Evolutionary conservation across 345 rosid species (phyloP).

Genomic region (Syzygium aqueum): DNA sequence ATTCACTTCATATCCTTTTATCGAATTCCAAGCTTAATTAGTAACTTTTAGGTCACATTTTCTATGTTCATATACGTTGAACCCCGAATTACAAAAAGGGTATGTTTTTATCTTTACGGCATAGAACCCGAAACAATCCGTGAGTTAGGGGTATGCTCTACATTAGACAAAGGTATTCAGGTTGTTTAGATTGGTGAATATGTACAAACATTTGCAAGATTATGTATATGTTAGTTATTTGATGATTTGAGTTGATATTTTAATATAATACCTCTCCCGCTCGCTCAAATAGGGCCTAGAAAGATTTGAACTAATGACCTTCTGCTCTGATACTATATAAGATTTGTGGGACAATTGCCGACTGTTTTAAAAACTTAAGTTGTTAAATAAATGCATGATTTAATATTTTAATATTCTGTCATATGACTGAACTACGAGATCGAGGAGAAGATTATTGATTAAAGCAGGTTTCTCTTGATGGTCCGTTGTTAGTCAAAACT

Average conservation of each 20-base stretch:
- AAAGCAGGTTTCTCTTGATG: neutral
- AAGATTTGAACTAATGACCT: too few species aligned
- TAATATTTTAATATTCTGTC: too few species aligned
- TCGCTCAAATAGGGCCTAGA: too few species aligned
- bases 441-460: neutral
- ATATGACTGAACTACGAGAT: neutral
- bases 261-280: too few species aligned
- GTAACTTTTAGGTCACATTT: neutral
- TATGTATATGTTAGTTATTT: neutral
- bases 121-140: neutral
- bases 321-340: too few species aligned
- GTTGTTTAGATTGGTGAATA: neutral
- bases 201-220: neutral
- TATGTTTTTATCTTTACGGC: neutral
- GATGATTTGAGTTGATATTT: neutral
- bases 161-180: neutral
- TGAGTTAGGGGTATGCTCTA: neutral
- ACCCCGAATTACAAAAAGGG: neutral
- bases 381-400: too few species aligned
- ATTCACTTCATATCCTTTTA: neutral
- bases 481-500: neutral
- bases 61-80: neutral
- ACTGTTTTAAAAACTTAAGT: too few species aligned
- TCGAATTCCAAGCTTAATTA: neutral
- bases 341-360: too few species aligned